Conservation (phyloP, 441 rosid species). For the Bruguiera hainesii region DNA sequence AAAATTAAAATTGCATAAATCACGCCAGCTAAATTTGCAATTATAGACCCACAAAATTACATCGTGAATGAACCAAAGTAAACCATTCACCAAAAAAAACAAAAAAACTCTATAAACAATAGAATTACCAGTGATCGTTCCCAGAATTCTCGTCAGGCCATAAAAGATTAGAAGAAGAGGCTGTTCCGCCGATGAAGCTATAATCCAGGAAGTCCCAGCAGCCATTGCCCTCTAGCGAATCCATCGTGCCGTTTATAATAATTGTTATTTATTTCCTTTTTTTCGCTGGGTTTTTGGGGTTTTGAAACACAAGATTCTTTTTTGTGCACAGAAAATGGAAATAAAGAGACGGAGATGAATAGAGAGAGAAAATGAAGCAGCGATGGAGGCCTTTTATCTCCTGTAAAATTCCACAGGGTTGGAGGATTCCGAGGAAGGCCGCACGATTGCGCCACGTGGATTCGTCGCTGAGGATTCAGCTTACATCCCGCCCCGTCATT, state of each 20-base stretch:
- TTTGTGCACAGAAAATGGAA: not conserved
- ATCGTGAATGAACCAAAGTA: too few relatives aligned
- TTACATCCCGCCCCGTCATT: not conserved
- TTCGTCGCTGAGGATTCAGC: not conserved
- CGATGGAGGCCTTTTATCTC: not conserved
- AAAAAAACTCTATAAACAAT: not conserved
- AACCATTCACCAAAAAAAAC: not conserved
- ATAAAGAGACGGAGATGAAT: not conserved
- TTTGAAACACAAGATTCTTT: not conserved
- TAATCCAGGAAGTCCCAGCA: constrained; percentile 58
- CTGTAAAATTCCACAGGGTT: not conserved
- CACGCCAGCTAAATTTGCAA: too few relatives aligned
- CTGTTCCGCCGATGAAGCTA: constrained; percentile 29
- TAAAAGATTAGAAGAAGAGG: constrained; percentile 30
- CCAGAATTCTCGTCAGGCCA: constrained; percentile 13
- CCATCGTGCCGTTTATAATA: constrained; percentile 22
- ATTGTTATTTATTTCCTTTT: not conserved
- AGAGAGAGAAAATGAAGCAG: not conserved
- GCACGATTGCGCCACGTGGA: not conserved
- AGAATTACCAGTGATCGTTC: constrained; percentile 20
- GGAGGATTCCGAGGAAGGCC: not conserved
- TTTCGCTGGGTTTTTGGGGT: not conserved
- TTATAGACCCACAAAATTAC: too few relatives aligned
- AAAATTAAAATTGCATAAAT: too few relatives aligned
- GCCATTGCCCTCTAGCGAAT: constrained; percentile 29